Evolutionary conservation across 1,284 basidiomycete species (phyloP).

Genomic region (Anthracocystis walkeri): DNA sequence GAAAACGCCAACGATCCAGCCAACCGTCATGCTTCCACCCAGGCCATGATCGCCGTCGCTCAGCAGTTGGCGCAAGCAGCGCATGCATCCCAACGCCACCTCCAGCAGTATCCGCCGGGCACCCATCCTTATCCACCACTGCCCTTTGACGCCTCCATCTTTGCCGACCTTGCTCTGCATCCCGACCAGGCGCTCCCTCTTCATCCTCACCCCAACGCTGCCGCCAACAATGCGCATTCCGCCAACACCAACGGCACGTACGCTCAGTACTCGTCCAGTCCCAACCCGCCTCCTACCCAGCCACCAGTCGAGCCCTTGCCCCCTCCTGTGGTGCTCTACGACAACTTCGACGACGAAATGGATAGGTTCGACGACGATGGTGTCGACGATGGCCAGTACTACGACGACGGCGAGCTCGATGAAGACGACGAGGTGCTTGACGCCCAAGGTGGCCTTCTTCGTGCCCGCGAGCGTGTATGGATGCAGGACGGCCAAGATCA

Average conservation of each 20-base stretch:
- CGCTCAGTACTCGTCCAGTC: conserved; percentile 50
- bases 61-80: conserved; percentile 68
- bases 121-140: conserved; percentile 58
- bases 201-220: conserved; percentile 57
- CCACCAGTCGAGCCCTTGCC: conserved; percentile 60
- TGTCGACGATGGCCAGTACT: conserved; percentile 64
- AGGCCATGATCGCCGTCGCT: conserved; percentile 69
- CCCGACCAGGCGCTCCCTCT: conserved; percentile 57
- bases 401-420: conserved; percentile 63
- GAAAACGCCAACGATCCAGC: conserved; percentile 58
- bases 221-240: conserved; percentile 31
- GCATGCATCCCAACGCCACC: conserved; percentile 65
- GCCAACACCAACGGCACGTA: conserved; percentile 43
- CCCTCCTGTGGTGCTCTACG: conserved; percentile 64
- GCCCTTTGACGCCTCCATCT: conserved; percentile 65
- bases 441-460: conserved; percentile 36
- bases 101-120: conserved; percentile 60
- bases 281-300: conserved; percentile 60
- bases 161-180: conserved; percentile 64
- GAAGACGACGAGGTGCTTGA: conserved; percentile 52
- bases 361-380: conserved; percentile 61
- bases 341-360: conserved; percentile 64
- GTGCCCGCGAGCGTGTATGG: conserved; percentile 43
- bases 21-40: conserved; percentile 62
- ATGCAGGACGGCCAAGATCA: conserved; percentile 40